Evolutionary conservation across 1,284 basidiomycete genomes (phyloP), one percentile per base, ranked within the genome.

Genomic region (Ganoderma boninense): DNA sequence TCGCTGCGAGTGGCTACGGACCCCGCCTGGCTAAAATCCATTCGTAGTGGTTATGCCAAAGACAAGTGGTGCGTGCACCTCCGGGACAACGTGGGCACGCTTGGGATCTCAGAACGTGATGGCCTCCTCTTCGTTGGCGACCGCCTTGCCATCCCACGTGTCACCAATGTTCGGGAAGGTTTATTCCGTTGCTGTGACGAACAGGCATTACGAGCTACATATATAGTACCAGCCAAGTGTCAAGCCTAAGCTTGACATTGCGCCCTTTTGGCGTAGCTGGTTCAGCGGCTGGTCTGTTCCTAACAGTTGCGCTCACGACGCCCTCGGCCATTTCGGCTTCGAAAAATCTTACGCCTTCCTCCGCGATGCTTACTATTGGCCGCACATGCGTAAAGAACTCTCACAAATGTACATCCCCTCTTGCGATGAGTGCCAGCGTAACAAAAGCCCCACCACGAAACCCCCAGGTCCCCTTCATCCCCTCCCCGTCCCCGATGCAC

Each of bases 311-410:
- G n/a, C n/a, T n/a, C n/a, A n/a, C n/a, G n/a, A n/a, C n/a, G n/a
- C n/a, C n/a, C n/a, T n/a, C n/a, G n/a, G n/a, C n/a, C n/a, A n/a
- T n/a, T n/a, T n/a, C n/a, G n/a, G n/a, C n/a, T n/a, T n/a, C n/a
- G n/a, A n/a, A n/a, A n/a, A n/a, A n/a, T n/a, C n/a, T 46, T 83
- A 84, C 64, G 74, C 67, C 0, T 46, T 75, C 0, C 71, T 84
- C 0, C 69, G 74, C 0, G 64, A 72, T 3, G 77, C 77, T 0
- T 86, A 80, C 63, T 85, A 83, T 71, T 86, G 84, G 84, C 84
- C 82, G 0, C 73, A 78, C 23, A 85, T 86, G 82, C n/a, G 75
- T 0, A 23, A 44, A 0, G 80, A 83, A 35, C 74, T 84, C 46
- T n/a, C n/a, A n/a, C n/a, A n/a, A n/a, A n/a, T 70, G 0, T 80